phyloP scores from a whole-genome alignment of 768 basidiomycete genomes.

The Gelatoporia subvermispora region DNA sequence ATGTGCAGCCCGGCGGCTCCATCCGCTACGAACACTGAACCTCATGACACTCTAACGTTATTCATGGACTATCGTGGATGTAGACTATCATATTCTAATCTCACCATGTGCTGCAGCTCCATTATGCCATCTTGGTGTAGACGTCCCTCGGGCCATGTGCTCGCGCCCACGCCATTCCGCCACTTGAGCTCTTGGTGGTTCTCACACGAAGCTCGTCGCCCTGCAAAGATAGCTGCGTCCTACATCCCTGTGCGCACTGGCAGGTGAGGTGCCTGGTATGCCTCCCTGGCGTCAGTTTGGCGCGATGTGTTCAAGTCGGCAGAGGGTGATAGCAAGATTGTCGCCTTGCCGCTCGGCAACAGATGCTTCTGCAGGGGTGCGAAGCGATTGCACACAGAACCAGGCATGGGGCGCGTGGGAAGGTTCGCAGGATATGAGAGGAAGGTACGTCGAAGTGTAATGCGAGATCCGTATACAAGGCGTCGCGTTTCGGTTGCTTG shows the following conservation, averaged over 20 bases:
- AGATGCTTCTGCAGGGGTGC: constrained; percentile 3
- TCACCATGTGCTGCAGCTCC: constrained; percentile 9
- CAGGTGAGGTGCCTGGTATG: too few relatives aligned
- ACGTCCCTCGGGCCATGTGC: too few relatives aligned
- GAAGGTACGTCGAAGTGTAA: too few relatives aligned
- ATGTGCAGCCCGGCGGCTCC: constrained; percentile 1
- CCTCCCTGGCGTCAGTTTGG: too few relatives aligned
- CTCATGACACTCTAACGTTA: constrained; percentile 8
- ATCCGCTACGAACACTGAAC: constrained; percentile 10
- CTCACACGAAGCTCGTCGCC: too few relatives aligned
- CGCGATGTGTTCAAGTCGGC: background rate
- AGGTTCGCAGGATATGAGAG: background rate
- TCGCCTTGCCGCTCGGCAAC: constrained; percentile 1
- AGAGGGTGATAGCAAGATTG: background rate
- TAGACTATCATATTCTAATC: constrained; percentile 1
- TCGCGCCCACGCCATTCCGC: too few relatives aligned
- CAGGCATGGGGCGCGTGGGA: constrained; percentile 3
- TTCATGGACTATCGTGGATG: constrained; percentile 10
- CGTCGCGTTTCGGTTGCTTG: too few relatives aligned
- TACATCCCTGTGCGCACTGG: too few relatives aligned
- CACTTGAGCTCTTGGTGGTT: too few relatives aligned
- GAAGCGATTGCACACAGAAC: background rate
- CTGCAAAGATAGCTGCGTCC: too few relatives aligned
- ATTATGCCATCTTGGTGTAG: too few relatives aligned
- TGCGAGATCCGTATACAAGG: too few relatives aligned